Evolutionary conservation across 257 asterid species (phyloP), one percentile per base, ranked within the genome.

Genomic region (Solanum dulcamara): DNA sequence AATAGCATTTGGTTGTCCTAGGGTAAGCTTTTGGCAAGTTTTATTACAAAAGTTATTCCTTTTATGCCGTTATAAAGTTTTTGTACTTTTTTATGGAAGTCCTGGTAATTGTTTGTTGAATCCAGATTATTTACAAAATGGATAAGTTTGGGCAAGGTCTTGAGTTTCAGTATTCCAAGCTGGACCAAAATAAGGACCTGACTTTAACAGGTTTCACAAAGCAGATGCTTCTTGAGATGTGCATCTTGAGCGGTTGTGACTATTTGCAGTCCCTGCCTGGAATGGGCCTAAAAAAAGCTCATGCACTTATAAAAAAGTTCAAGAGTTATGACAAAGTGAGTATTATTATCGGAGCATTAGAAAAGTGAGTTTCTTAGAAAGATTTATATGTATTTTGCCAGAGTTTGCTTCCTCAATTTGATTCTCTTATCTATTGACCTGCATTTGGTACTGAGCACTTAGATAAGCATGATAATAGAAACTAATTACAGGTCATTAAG

Each of bases 71-170:
- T 46, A 80, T 79, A 24, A 32, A 53, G 10, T 57, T 67, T 24
- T 86, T 37, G 24, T 84, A 30, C 66, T 11, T 42, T 42, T 15
- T 77, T 30, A 30, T 48, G 42, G 24, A 77, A 48, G 18, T 48
- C 62, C 17, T 9, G 83, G 42, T 48, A 48, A 15, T 77, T 77
- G 24, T 48, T 77, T 48, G 44, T 77, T 77, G 64, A 84, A 70
- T 86, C 72, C 95, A 96, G 99, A 91, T 96, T 87, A 95, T 96
- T 85, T 96, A 96, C 93, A 95, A 96, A 87, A 96, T 96, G 99
- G 99, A 96, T 89, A 96, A 95, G 89, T 95, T 93, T 89, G 99
- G 99, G 85, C 98, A 96, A 88, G 98, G 99, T 77, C 97, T 94
- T 84, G 98, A 96, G 91, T 96, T 90, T 81, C 91, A 87, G 86